phyloP scores from a whole-genome alignment of 139 green algal species.

The Asterochloris sp. region DNA sequence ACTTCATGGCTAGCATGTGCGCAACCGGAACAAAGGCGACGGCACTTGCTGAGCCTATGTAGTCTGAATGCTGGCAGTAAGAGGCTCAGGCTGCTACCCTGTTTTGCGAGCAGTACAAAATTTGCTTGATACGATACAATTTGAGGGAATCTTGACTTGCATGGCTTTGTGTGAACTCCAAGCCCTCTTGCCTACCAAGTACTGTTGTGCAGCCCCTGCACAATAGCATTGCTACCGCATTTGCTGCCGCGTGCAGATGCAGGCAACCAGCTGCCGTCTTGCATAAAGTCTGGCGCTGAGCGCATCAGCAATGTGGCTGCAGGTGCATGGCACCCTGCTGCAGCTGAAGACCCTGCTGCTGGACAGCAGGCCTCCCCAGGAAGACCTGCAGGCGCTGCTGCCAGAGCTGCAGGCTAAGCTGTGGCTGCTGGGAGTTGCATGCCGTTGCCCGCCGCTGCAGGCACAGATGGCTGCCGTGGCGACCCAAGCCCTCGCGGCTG shows the following conservation, averaged over 20 bases:
- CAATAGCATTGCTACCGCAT: background rate
- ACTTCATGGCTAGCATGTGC: background rate
- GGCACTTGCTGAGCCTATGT: background rate
- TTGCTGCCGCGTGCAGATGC: background rate
- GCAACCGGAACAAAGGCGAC: background rate
- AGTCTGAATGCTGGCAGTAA: background rate
- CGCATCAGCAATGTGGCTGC: background rate
- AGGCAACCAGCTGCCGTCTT: background rate
- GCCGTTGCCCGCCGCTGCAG: constrained; percentile 14
- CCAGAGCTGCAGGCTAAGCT: constrained; percentile 13
- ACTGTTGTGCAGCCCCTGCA: background rate
- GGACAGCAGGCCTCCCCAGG: background rate
- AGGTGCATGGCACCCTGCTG: constrained; percentile 59
- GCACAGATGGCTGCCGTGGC: background rate
- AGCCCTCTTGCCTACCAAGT: background rate
- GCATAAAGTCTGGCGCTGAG: background rate
- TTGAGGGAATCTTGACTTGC: background rate
- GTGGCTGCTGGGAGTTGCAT: constrained; percentile 1
- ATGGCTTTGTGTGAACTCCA: background rate
- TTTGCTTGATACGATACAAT: background rate
- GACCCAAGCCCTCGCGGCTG: no score
- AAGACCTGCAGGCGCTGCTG: constrained; percentile 15
- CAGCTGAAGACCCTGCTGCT: constrained; percentile 53
- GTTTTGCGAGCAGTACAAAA: no score
- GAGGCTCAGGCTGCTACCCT: background rate